phyloP scores from a whole-genome alignment of 768 basidiomycete species.

The Lanmaoa pseudosensibilis region DNA sequence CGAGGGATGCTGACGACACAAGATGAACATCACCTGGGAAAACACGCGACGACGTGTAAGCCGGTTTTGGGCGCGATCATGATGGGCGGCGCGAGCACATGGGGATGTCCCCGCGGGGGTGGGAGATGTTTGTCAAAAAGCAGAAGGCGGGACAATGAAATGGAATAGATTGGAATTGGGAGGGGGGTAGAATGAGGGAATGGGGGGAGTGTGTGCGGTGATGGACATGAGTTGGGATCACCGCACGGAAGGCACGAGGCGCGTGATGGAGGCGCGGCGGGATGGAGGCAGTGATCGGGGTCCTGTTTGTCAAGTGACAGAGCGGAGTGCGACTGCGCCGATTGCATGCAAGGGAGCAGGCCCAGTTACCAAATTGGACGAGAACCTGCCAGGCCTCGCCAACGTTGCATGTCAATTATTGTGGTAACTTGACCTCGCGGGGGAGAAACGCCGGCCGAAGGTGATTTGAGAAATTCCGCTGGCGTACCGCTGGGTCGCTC shows the following conservation, averaged over 20 bases:
- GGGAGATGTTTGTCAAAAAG: too few species aligned
- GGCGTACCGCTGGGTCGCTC: conserved; percentile 14
- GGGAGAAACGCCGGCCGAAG: conserved; percentile 28
- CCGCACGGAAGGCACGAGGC: conserved; percentile 26
- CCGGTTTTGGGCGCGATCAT: too few species aligned
- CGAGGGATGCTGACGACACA: conserved; percentile 13
- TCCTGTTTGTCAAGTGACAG: conserved; percentile 1
- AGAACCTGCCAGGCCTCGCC: conserved; percentile 28
- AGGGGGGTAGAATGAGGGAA: too few species aligned
- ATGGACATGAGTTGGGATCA: not conserved
- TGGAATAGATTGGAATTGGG: too few species aligned
- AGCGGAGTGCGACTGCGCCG: conserved; percentile 20
- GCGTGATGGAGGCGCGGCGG: conserved; percentile 20
- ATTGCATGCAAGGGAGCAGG: conserved; percentile 10
- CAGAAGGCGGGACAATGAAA: too few species aligned
- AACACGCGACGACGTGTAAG: conserved; percentile 11
- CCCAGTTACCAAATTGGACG: conserved; percentile 11
- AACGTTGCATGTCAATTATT: conserved; percentile 33
- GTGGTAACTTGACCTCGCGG: conserved; percentile 23
- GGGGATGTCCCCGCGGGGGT: not conserved
- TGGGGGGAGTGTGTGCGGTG: not conserved
- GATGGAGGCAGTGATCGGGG: conserved; percentile 24
- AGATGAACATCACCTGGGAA: conserved; percentile 13
- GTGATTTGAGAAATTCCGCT: conserved; percentile 18
- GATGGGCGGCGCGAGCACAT: too few species aligned